These are phyloP conservation scores for Pueraria montana DNA, from an alignment of 306 rosid species.

Conservation along the genomic window DNA sequence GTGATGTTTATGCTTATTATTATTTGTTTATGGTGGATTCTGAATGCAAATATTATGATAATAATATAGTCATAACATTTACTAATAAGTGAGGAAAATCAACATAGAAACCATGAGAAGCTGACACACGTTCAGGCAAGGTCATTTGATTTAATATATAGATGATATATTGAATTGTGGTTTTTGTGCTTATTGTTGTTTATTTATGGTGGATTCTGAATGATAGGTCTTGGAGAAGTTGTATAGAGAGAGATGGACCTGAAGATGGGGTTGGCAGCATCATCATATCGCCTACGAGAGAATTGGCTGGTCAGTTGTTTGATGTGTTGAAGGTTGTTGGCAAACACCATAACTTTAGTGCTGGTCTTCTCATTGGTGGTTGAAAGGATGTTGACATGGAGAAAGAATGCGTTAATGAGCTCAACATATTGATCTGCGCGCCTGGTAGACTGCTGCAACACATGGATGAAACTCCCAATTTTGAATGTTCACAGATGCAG, in stretches of 20 bases:
- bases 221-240: constrained; percentile 87
- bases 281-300: constrained; percentile 89
- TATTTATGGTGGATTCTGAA: constrained; percentile 35
- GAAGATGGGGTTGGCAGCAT: constrained; percentile 94
- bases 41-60: constrained; percentile 8
- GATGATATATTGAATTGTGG: background rate
- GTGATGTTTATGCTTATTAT: background rate
- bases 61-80: background rate
- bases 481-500: constrained; percentile 92
- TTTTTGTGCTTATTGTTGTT: background rate
- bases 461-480: constrained; percentile 94
- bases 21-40: constrained; percentile 30
- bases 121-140: too few species aligned
- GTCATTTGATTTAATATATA: too few species aligned
- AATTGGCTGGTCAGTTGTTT: constrained; percentile 81
- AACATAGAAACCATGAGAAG: too few species aligned
- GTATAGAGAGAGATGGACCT: constrained; percentile 78
- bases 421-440: constrained; percentile 89
- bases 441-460: constrained; percentile 96
- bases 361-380: constrained; percentile 97
- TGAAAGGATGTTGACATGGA: constrained; percentile 76
- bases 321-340: constrained; percentile 80
- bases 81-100: background rate
- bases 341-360: constrained; percentile 81
- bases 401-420: constrained; percentile 76